Conservation (phyloP, 2,329 filamentous ascomycete species). For the Teratosphaeria viscida region DNA sequence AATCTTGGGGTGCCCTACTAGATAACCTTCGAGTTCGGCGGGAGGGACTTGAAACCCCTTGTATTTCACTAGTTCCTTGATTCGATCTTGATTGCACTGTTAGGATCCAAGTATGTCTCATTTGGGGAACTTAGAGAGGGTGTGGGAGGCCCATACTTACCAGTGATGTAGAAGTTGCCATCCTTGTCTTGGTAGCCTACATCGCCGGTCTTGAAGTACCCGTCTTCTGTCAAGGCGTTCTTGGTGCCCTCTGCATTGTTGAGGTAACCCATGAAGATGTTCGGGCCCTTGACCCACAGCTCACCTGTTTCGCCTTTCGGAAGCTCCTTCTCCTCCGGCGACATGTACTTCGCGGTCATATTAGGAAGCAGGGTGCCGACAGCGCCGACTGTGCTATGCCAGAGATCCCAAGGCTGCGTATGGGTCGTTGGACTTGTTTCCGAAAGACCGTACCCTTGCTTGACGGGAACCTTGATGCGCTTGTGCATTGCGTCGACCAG, state of each 20-base stretch:
- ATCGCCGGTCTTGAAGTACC: slow-evolving; percentile 85
- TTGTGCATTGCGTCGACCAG: slow-evolving; percentile 66
- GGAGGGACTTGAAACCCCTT: slow-evolving; percentile 31
- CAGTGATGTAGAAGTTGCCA: slow-evolving; percentile 76
- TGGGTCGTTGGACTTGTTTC: slow-evolving; percentile 77
- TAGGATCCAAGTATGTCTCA: too few relatives aligned
- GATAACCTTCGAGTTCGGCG: slow-evolving; percentile 37
- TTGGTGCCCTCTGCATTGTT: slow-evolving; percentile 61
- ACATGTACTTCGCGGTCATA: slow-evolving; percentile 72
- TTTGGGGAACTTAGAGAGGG: too few relatives aligned
- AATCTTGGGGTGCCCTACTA: slow-evolving; percentile 32
- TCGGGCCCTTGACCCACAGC: slow-evolving; percentile 63
- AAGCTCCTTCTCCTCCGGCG: slow-evolving; percentile 48
- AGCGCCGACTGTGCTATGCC: slow-evolving; percentile 64
- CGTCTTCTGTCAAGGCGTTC: slow-evolving; percentile 62
- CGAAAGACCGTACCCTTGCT: slow-evolving; percentile 85
- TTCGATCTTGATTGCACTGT: slow-evolving; percentile 44
- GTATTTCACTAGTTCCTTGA: slow-evolving; percentile 61
- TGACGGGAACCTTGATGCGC: slow-evolving; percentile 67
- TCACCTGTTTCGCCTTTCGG: slow-evolving; percentile 48
- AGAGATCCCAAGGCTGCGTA: slow-evolving; percentile 60
- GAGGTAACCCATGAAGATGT: slow-evolving; percentile 68
- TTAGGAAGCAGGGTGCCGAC: slow-evolving; percentile 71
- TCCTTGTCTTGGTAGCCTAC: slow-evolving; percentile 67
- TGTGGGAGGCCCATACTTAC: too few relatives aligned